Conservation (phyloP, 768 basidiomycete species). For the Mycena crocata region DNA sequence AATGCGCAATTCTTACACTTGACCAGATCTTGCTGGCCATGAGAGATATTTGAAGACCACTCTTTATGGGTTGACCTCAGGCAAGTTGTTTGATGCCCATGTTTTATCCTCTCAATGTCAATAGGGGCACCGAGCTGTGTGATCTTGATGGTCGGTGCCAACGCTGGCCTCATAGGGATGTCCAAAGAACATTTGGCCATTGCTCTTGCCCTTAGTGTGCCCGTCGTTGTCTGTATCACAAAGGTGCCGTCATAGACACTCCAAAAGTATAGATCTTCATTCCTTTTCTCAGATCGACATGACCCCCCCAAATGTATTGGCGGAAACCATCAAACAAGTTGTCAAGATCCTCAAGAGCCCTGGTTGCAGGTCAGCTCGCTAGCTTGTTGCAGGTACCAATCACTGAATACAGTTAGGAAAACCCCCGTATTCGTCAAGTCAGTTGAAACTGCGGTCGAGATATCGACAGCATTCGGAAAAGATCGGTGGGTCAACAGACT, state of each 20-base stretch:
- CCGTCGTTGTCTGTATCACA: slow-evolving; percentile 93
- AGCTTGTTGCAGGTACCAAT: not conserved
- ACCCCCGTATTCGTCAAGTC: slow-evolving; percentile 88
- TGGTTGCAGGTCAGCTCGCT: slow-evolving; percentile 78
- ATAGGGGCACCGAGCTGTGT: slow-evolving; percentile 86
- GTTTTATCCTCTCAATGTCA: not conserved
- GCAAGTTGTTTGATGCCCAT: slow-evolving; percentile 8
- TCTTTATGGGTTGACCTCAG: slow-evolving; percentile 93
- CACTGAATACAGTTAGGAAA: slow-evolving; percentile 61
- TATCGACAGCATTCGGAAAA: slow-evolving; percentile 78
- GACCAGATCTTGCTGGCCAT: slow-evolving; percentile 91
- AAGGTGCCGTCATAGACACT: slow-evolving; percentile 63
- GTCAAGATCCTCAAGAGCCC: slow-evolving; percentile 93
- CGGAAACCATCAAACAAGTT: slow-evolving; percentile 93
- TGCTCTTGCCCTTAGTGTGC: slow-evolving; percentile 91
- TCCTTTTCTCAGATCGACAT: slow-evolving; percentile 80
- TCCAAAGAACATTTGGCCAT: slow-evolving; percentile 97
- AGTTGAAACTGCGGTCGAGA: slow-evolving; percentile 81
- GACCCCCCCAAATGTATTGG: slow-evolving; percentile 92
- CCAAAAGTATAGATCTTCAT: not conserved
- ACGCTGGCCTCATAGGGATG: slow-evolving; percentile 93
- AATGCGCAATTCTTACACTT: not conserved
- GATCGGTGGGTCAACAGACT: slow-evolving; percentile 67
- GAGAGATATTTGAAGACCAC: slow-evolving; percentile 95
- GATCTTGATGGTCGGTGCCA: slow-evolving; percentile 94